phyloP scores from a whole-genome alignment of 306 rosid genomes.

The Hylodesmum podocarpum region DNA sequence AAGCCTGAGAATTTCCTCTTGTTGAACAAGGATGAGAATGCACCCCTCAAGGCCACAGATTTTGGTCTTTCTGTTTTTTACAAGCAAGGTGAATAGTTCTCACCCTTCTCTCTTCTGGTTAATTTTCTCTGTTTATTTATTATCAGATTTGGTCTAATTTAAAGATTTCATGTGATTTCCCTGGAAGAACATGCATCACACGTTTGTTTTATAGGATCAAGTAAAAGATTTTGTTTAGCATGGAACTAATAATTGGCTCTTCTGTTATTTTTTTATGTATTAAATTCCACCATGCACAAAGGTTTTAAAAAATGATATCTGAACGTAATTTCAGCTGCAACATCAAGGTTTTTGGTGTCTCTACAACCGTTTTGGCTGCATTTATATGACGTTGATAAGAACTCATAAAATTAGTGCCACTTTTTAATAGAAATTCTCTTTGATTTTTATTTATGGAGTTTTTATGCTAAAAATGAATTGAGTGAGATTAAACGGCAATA shows the following conservation, averaged over 20 bases:
- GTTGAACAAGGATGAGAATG: conserved; percentile 67
- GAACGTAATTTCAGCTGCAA: too few species aligned
- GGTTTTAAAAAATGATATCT: neutral
- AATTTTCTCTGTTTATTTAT: neutral
- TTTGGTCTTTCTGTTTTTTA: conserved; percentile 92
- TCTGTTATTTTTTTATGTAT: neutral
- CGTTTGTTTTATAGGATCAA: too few species aligned
- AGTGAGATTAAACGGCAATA: too few species aligned
- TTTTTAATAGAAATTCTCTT: neutral
- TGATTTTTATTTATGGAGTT: neutral
- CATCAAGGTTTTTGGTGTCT: too few species aligned
- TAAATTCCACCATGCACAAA: neutral
- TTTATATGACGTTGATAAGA: neutral
- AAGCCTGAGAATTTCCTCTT: conserved; percentile 99
- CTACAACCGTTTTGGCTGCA: too few species aligned
- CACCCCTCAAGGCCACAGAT: conserved; percentile 96
- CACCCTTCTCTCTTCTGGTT: neutral
- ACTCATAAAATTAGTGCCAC: neutral
- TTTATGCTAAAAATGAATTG: neutral
- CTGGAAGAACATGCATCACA: too few species aligned
- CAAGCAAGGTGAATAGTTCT: conserved; percentile 75
- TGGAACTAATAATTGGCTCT: neutral
- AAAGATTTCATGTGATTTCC: too few species aligned
- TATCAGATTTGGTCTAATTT: neutral
- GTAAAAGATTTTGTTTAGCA: neutral